These are phyloP conservation scores for Venturia asperata DNA, from an alignment of 2,329 filamentous ascomycete genomes.

Conservation along the genomic window DNA sequence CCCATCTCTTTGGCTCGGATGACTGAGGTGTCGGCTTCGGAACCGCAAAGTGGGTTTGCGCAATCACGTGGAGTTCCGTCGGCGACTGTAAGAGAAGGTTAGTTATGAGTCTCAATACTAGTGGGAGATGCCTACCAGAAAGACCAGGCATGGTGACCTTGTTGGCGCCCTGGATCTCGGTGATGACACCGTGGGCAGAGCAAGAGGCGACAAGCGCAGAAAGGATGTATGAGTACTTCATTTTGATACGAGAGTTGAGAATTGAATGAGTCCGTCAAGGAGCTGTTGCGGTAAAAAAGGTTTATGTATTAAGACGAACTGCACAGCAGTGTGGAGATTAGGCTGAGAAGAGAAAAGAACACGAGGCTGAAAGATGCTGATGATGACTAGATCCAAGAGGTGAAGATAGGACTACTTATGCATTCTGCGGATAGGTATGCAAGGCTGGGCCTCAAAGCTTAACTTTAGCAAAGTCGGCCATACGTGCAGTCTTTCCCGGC, in stretches of 20 bases:
- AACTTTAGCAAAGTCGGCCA: constrained; percentile 9
- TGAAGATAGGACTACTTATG: constrained; percentile 12
- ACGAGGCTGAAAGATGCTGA: constrained; percentile 16
- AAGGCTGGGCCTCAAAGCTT: constrained; percentile 13
- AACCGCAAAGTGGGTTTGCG: constrained; percentile 52
- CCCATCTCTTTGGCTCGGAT: constrained; percentile 55
- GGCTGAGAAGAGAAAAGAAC: constrained; percentile 2
- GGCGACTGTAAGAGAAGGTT: constrained; percentile 38
- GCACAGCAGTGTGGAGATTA: constrained; percentile 18
- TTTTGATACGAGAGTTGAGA: constrained; percentile 29
- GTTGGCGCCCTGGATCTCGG: constrained; percentile 52
- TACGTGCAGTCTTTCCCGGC: neutral
- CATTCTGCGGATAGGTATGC: neutral
- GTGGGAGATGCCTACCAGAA: constrained; percentile 34
- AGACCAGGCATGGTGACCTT: constrained; percentile 57
- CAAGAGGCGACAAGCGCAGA: constrained; percentile 42
- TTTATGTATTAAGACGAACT: constrained; percentile 7
- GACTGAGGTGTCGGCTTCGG: constrained; percentile 65
- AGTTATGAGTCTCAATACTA: constrained; percentile 18
- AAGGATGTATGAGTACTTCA: constrained; percentile 44
- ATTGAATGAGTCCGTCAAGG: constrained; percentile 14
- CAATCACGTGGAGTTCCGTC: constrained; percentile 65
- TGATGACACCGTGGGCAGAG: constrained; percentile 53
- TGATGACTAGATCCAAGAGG: constrained; percentile 8
- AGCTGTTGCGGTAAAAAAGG: constrained; percentile 4